phyloP scores from a whole-genome alignment of 805 yeast species.

The Starmerella roubikii region DNA sequence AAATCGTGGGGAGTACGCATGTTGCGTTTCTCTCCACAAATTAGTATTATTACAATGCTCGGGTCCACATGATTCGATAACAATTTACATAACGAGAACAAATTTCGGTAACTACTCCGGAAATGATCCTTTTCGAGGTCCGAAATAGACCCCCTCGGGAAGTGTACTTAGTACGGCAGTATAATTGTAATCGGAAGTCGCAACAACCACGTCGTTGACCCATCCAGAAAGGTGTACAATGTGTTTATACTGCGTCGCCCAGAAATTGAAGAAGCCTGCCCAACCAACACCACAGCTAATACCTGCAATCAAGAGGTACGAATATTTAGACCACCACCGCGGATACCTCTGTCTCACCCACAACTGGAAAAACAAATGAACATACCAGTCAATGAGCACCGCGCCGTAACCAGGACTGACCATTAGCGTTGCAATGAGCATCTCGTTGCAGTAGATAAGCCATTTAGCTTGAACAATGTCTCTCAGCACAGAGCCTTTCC shows the following conservation, averaged over 20 bases:
- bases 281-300: constrained; percentile 39
- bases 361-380: constrained; percentile 34
- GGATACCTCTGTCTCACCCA: constrained; percentile 31
- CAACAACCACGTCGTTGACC: constrained; percentile 34
- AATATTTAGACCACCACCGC: constrained; percentile 41
- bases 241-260: constrained; percentile 29
- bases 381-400: constrained; percentile 30
- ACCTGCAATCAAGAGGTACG: constrained; percentile 37
- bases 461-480: constrained; percentile 33
- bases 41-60: no score
- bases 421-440: constrained; percentile 4
- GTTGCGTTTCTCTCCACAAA: no score
- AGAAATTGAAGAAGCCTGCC: constrained; percentile 34
- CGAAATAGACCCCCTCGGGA: constrained; percentile 23
- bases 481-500: constrained; percentile 28
- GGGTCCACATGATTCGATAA: no score
- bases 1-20: no score
- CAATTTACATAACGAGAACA: no score
- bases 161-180: constrained; percentile 11
- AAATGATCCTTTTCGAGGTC: constrained; percentile 22
- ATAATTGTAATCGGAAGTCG: constrained; percentile 5
- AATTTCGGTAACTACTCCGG: no score
- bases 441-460: constrained; percentile 9
- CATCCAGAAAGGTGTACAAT: constrained; percentile 48
- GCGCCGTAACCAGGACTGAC: constrained; percentile 30